A percentile compares a stretch with the other conserved stretches of the same genome.
Evolutionary conservation across 2,329 filamentous ascomycete genomes (phyloP).

Genomic region (Colletotrichum plurivorum): DNA sequence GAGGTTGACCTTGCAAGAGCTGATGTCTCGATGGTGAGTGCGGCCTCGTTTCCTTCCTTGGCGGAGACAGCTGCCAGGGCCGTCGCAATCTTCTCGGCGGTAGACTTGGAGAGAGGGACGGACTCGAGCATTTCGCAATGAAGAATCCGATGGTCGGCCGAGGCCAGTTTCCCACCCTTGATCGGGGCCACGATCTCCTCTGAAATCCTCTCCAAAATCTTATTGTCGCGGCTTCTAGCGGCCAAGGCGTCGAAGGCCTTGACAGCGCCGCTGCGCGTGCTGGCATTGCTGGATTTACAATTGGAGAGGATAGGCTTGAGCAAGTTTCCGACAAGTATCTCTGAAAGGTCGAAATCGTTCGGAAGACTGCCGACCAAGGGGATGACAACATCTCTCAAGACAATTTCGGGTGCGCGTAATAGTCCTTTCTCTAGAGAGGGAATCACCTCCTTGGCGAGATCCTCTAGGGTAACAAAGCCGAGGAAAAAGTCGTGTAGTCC

Average conservation of each 20-base stretch:
- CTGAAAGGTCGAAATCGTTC: conserved; percentile 80
- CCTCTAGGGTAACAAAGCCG: conserved; percentile 79
- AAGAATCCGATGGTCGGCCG: conserved; percentile 85
- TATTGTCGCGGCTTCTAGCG: conserved; percentile 69
- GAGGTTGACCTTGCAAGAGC: conserved; percentile 77
- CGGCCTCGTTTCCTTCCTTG: conserved; percentile 92
- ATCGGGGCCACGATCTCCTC: conserved; percentile 85
- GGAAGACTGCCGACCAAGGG: conserved; percentile 81
- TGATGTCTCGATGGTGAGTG: conserved; percentile 81
- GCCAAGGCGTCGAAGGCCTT: conserved; percentile 82
- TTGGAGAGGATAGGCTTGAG: conserved; percentile 91
- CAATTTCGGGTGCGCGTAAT: conserved; percentile 89
- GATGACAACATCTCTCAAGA: conserved; percentile 83
- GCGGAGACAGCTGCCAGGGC: conserved; percentile 77
- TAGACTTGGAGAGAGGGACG: conserved; percentile 70
- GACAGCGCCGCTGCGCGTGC: conserved; percentile 82
- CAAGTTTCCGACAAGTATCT: conserved; percentile 78
- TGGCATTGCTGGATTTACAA: conserved; percentile 88
- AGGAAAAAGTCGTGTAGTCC: conserved; percentile 87
- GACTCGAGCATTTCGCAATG: conserved; percentile 85
- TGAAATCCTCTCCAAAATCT: conserved; percentile 75
- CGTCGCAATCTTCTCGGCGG: conserved; percentile 76
- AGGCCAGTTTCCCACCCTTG: conserved; percentile 86
- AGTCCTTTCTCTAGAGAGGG: conserved; percentile 91
- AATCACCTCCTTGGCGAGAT: conserved; percentile 81